phyloP scores from a whole-genome alignment of 257 asterid genomes.

The Solanum pimpinellifolium region DNA sequence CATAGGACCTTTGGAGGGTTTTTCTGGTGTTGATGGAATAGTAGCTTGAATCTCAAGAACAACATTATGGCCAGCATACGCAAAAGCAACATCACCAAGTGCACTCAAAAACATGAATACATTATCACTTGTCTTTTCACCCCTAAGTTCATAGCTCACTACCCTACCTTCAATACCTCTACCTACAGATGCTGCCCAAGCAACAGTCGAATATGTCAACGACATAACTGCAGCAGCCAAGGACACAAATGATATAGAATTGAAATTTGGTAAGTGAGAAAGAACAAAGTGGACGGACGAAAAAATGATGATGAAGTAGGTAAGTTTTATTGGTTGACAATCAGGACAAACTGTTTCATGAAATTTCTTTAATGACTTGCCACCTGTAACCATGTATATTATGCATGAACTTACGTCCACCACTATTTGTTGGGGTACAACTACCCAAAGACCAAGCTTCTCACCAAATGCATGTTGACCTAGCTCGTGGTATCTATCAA shows the following conservation, averaged over 20 bases:
- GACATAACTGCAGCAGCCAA: constrained; percentile 69
- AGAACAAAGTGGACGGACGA: constrained; percentile 37
- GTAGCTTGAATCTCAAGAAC: constrained; percentile 69
- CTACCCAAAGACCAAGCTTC: constrained; percentile 60
- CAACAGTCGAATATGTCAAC: constrained; percentile 44
- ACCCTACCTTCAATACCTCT: constrained; percentile 10
- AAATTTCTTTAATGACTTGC: constrained; percentile 46
- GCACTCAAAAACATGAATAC: constrained; percentile 42
- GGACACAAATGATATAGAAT: constrained; percentile 49
- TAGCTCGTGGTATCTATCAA: constrained; percentile 67
- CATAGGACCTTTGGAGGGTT: constrained; percentile 59
- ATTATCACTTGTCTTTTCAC: constrained; percentile 4
- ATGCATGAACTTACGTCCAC: constrained; percentile 56
- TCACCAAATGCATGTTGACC: constrained; percentile 68
- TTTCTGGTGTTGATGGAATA: constrained; percentile 54
- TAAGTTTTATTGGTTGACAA: constrained; percentile 24
- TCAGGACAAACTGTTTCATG: constrained; percentile 21
- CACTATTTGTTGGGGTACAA: constrained; percentile 55
- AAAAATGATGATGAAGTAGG: constrained; percentile 42
- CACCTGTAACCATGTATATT: constrained; percentile 76
- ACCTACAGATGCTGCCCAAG: constrained; percentile 32
- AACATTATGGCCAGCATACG: constrained; percentile 65
- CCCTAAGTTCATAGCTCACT: constrained; percentile 29
- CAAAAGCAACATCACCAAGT: constrained; percentile 60
- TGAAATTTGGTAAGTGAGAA: constrained; percentile 52